Percentiles rank a stretch among this genome's conserved stretches.
phyloP scores from a whole-genome alignment of 768 basidiomycete genomes.

The Leccinellum albellum region DNA sequence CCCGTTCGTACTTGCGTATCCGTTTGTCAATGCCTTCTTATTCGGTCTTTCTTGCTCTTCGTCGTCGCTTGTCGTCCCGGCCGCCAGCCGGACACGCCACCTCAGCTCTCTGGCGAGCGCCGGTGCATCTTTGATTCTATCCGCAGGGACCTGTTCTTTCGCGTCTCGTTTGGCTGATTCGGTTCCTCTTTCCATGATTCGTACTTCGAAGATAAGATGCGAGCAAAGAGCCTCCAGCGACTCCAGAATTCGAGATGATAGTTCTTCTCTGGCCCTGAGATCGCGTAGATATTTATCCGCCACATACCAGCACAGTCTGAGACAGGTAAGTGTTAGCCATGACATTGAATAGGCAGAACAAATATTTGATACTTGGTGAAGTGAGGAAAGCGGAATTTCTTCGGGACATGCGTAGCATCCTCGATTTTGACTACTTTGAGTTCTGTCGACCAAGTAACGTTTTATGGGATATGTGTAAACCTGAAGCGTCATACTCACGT shows the following conservation, averaged over 20 bases:
- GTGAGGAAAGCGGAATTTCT: slow-evolving; percentile 84
- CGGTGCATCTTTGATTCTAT: slow-evolving; percentile 78
- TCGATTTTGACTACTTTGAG: slow-evolving; percentile 88
- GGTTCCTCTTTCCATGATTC: slow-evolving; percentile 63
- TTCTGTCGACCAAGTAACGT: slow-evolving; percentile 46
- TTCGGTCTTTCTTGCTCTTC: slow-evolving; percentile 40
- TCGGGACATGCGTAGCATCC: slow-evolving; percentile 87
- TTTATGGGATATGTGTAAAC: not conserved
- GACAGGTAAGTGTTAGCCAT: slow-evolving; percentile 3
- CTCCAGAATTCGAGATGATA: slow-evolving; percentile 57
- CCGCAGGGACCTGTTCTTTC: slow-evolving; percentile 76
- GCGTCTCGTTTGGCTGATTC: slow-evolving; percentile 73
- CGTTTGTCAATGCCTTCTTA: slow-evolving; percentile 27
- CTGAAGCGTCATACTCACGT: slow-evolving; percentile 48
- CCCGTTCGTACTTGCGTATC: slow-evolving; percentile 21
- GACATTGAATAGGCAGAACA: slow-evolving; percentile 12
- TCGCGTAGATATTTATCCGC: slow-evolving; percentile 78
- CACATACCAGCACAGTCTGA: slow-evolving; percentile 87
- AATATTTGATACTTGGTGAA: slow-evolving; percentile 58
- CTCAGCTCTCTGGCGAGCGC: slow-evolving; percentile 79
- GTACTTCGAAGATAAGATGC: slow-evolving; percentile 76
- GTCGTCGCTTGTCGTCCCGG: slow-evolving; percentile 65
- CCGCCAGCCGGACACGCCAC: slow-evolving; percentile 70
- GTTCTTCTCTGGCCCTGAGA: slow-evolving; percentile 54
- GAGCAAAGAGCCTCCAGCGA: slow-evolving; percentile 69